phyloP scores from a whole-genome alignment of 331 rosid species.

The Saraca asoca region DNA sequence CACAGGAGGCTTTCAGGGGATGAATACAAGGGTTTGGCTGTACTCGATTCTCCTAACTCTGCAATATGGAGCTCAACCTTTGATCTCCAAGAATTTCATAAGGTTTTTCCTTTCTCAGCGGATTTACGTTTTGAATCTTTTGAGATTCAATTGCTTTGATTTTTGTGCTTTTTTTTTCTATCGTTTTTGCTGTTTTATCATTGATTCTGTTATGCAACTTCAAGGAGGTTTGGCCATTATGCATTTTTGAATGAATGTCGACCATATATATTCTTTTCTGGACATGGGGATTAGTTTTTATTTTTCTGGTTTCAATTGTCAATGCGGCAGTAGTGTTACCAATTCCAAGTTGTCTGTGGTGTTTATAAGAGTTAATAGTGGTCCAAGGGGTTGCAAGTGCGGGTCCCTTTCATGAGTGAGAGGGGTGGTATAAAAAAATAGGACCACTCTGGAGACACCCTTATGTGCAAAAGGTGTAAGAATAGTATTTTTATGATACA shows the following conservation, averaged over 20 bases:
- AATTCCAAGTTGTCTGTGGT: no score
- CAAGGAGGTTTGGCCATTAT: not conserved
- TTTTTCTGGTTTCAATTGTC: not conserved
- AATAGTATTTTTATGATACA: no score
- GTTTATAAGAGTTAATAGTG: no score
- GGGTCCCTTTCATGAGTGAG: no score
- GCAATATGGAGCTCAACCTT: conserved; percentile 95
- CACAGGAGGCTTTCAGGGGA: conserved; percentile 28
- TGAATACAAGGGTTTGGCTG: conserved; percentile 50
- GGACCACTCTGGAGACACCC: no score
- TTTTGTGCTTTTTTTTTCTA: not conserved
- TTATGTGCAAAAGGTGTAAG: no score
- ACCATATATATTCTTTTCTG: not conserved
- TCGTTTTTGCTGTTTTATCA: not conserved
- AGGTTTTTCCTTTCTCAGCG: conserved; percentile 45
- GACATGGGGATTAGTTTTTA: not conserved
- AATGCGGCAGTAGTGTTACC: no score
- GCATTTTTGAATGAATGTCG: not conserved
- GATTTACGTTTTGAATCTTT: conserved; percentile 7
- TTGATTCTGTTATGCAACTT: not conserved
- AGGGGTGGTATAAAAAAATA: no score
- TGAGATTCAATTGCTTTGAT: conserved; percentile 6
- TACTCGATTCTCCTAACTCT: conserved; percentile 78
- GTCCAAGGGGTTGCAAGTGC: no score
- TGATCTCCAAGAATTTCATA: conserved; percentile 79